Evolutionary conservation across 2,329 filamentous ascomycete genomes (phyloP).

Genomic region (Diplodia sapinea): DNA sequence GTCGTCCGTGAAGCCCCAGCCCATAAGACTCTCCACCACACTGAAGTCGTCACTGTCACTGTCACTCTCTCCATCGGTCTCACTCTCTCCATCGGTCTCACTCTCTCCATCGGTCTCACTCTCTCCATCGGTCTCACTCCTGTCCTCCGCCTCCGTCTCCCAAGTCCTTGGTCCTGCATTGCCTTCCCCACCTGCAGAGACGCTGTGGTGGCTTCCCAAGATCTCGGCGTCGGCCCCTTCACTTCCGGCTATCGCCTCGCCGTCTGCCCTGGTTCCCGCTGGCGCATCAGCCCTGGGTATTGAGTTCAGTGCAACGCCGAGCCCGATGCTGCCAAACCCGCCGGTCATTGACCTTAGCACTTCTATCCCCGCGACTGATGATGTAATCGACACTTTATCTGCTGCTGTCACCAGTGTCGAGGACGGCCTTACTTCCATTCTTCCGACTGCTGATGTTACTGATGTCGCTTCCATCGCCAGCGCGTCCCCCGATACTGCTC

Average conservation of each 20-base stretch:
- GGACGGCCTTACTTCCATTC: background rate
- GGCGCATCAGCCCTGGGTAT: background rate
- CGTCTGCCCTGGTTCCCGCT: background rate
- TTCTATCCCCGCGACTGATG: background rate
- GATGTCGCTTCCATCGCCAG: background rate
- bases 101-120: too few relatives aligned
- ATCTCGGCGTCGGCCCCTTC: too few relatives aligned
- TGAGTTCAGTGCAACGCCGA: background rate
- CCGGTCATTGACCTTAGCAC: background rate
- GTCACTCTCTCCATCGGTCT: too few relatives aligned
- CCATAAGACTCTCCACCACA: background rate
- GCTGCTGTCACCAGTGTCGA: background rate
- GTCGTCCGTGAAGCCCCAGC: background rate
- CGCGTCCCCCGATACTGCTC: background rate
- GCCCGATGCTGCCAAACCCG: conserved; percentile 6
- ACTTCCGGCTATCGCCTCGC: background rate
- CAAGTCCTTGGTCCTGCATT: background rate
- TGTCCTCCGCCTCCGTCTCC: too few relatives aligned
- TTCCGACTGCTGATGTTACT: background rate
- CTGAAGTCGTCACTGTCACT: too few relatives aligned
- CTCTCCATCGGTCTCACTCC: too few relatives aligned
- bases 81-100: too few relatives aligned
- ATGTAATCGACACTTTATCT: background rate
- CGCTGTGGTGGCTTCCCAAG: too few relatives aligned
- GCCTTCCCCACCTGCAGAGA: background rate